A percentile compares a stretch with the other conserved stretches of the same genome.
Evolutionary conservation across 257 asterid species (phyloP).

Genomic region (Forsythia viridissima): DNA sequence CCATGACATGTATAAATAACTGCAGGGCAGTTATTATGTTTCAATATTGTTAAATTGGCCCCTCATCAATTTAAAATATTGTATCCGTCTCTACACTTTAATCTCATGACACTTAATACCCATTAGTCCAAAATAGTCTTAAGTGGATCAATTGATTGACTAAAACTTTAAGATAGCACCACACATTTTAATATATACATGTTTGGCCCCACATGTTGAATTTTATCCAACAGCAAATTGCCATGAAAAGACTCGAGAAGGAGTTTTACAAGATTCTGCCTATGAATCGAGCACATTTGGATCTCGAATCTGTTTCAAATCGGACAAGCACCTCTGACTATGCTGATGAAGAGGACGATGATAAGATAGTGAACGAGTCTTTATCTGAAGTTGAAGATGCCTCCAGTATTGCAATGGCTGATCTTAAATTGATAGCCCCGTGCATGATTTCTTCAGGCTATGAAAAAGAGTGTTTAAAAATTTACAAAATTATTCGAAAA

Average conservation of each 20-base stretch:
- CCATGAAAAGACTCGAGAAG: conserved; percentile 16
- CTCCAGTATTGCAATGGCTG: conserved; percentile 22
- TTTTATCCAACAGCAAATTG: too few relatives aligned
- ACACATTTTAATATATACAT: too few relatives aligned
- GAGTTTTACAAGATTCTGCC: conserved; percentile 20
- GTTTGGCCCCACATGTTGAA: too few relatives aligned
- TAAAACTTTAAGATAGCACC: too few relatives aligned
- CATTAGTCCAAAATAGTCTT: too few relatives aligned
- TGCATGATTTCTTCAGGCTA: conserved; percentile 20
- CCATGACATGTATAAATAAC: too few relatives aligned
- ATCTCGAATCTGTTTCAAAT: conserved; percentile 13
- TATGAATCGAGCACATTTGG: conserved; percentile 15
- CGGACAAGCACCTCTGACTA: conserved; percentile 28
- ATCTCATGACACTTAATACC: too few relatives aligned
- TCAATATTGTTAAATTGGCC: too few relatives aligned
- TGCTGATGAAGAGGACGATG: conserved; percentile 29
- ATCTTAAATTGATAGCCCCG: conserved; percentile 13
- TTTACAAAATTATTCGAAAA: conserved; percentile 43
- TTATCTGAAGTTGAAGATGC: conserved; percentile 36
- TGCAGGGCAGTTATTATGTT: too few relatives aligned
- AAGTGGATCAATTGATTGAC: too few relatives aligned
- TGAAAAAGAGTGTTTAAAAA: conserved; percentile 31
- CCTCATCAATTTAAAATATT: too few relatives aligned
- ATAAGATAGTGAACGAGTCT: conserved; percentile 16
- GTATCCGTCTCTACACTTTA: too few relatives aligned